These are phyloP conservation scores for Pichia sorboxylosa DNA, from an alignment of 1,139 yeast species.

Conservation along the genomic window DNA sequence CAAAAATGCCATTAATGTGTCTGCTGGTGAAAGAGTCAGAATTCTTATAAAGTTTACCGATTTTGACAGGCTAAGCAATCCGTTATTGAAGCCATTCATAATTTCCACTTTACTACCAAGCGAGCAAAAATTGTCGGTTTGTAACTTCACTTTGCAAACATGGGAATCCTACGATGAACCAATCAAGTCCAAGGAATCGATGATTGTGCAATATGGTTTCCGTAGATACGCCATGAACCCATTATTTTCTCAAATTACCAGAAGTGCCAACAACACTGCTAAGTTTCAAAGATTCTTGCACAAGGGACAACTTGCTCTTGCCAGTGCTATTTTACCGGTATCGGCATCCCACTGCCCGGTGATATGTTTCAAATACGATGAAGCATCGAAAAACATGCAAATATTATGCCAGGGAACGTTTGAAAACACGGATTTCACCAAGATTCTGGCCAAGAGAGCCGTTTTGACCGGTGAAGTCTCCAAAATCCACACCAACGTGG, in stretches of 20 bases:
- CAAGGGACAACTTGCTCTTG: conserved; percentile 63
- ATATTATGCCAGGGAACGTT: conserved; percentile 86
- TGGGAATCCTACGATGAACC: conserved; percentile 88
- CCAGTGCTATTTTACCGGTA: conserved; percentile 86
- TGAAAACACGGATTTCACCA: conserved; percentile 72
- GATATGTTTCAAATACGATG: conserved; percentile 43
- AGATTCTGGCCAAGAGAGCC: conserved; percentile 79
- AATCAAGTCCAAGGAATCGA: conserved; percentile 63
- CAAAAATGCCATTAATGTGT: conserved; percentile 43
- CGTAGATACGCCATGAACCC: conserved; percentile 84
- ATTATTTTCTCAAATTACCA: conserved; percentile 67
- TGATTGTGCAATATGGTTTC: conserved; percentile 87
- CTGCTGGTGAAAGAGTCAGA: conserved; percentile 55
- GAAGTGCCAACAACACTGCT: conserved; percentile 74
- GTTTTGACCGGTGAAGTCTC: conserved; percentile 90
- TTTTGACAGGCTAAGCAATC: conserved; percentile 30
- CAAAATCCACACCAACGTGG: conserved; percentile 85
- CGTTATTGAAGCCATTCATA: conserved; percentile 38
- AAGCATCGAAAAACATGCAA: conserved; percentile 36
- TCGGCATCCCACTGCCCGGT: conserved; percentile 75
- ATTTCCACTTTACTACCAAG: conserved; percentile 69
- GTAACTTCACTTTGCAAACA: conserved; percentile 69
- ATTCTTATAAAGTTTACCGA: conserved; percentile 48
- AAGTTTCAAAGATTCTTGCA: conserved; percentile 79
- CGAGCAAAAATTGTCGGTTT: conserved; percentile 77